A percentile compares a stretch with the other conserved stretches of the same genome.
phyloP scores from a whole-genome alignment of 768 basidiomycete genomes.

The Naganishia friedmannii region DNA sequence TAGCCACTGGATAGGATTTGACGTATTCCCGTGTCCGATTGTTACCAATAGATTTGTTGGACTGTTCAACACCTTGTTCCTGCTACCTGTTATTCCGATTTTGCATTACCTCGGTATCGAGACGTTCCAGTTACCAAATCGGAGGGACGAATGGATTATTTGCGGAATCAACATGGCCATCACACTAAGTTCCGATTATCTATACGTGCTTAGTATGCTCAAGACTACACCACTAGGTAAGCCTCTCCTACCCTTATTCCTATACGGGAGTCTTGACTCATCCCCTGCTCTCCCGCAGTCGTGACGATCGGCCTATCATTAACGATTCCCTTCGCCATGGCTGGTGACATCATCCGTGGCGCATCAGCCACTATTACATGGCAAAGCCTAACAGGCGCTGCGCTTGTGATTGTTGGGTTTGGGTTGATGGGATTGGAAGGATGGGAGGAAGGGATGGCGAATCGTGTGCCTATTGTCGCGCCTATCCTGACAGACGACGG shows the following conservation, averaged over 20 bases:
- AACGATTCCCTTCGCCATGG: constrained; percentile 85
- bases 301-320: constrained; percentile 88
- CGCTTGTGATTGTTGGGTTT: constrained; percentile 73
- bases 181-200: constrained; percentile 76
- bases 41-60: constrained; percentile 67
- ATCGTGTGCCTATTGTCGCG: constrained; percentile 3
- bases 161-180: constrained; percentile 71
- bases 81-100: constrained; percentile 73
- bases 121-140: constrained; percentile 67
- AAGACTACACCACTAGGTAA: constrained; percentile 74
- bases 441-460: constrained; percentile 35
- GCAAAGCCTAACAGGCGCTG: constrained; percentile 70
- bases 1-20: background rate
- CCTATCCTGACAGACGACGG: background rate
- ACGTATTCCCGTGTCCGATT: background rate
- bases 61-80: constrained; percentile 70
- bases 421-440: constrained; percentile 63
- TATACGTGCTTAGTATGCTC: constrained; percentile 66
- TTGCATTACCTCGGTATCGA: constrained; percentile 74
- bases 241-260: constrained; percentile 19
- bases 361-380: constrained; percentile 54
- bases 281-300: constrained; percentile 54
- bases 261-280: constrained; percentile 6
- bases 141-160: constrained; percentile 56
- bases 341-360: constrained; percentile 70